Base-by-base conservation (phyloP, 768 basidiomycete species). In the Boletus pseudo-olivaceus region DNA sequence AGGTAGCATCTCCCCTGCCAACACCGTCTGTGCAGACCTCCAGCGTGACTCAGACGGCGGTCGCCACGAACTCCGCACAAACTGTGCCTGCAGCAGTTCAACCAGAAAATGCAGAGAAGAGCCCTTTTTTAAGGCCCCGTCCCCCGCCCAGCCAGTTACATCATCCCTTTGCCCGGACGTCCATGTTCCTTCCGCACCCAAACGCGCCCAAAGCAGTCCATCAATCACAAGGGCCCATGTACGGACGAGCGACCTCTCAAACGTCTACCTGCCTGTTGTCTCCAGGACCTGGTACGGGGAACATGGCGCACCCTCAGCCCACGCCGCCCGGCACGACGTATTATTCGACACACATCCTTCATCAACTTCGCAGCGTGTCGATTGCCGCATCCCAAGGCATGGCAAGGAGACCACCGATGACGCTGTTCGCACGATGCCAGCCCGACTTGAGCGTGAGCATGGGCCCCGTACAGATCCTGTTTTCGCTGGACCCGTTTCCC, bases 381-480 rank as follows among this genome's bases (percentile, higher is more conserved):
- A 33, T 55, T 1, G 55, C 42, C 7, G 48, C 52, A 5, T 29
- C 49, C 0, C 67, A 57, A 15, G 75, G 76, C 7, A 49, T 46
- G 3, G 54, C 45, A 9, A 49, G 65, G 30, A 19, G 60, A 33
- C 61, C 58, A 1, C 62, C 59, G 11, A 49, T 64, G 26, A 89
- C 88, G 12, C 77, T 90, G 7, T 88, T 86, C 55, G 88, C 79
- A 0, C 69, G 77, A 19, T 82, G 76, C 20, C 76, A 79, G 23
- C 61, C 61, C 14, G 87, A 89, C 52, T 62, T 90, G 39, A 61
- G 59, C 20, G 63, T 50, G 29, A 72, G 85, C 14, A 63, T 70
- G 27, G 80, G 81, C 0, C 87, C 88, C 1, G 82, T 90, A 0
- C 82, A 81, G 0, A 82, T 90, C 41, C 58, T 74, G 8, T 90